Evolutionary conservation across 148 eudicot genomes (phyloP).

Genomic region (Nepenthes gracilis): DNA sequence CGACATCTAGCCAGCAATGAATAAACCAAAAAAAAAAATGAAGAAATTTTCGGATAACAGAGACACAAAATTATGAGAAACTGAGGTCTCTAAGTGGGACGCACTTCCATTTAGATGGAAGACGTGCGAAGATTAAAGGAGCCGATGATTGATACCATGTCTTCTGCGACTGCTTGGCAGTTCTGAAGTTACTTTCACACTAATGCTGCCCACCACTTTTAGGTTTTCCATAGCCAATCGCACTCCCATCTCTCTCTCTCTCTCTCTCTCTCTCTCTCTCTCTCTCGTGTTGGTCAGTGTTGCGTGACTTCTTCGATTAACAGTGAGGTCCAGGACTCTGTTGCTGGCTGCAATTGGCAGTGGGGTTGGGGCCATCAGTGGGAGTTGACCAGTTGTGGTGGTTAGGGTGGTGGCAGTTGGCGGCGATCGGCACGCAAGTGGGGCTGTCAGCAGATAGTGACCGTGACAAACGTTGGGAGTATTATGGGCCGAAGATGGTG

Average conservation of each 20-base stretch:
- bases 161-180: slow-evolving; percentile 61
- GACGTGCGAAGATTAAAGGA: slow-evolving; percentile 91
- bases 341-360: too few relatives aligned
- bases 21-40: background rate
- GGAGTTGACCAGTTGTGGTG: too few relatives aligned
- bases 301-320: too few relatives aligned
- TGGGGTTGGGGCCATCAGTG: too few relatives aligned
- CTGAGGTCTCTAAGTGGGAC: slow-evolving; percentile 60
- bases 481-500: too few relatives aligned
- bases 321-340: too few relatives aligned
- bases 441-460: too few relatives aligned
- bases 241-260: slow-evolving; percentile 4
- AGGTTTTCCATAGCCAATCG: slow-evolving; percentile 38
- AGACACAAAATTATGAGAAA: background rate
- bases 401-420: too few relatives aligned
- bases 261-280: background rate
- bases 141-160: slow-evolving; percentile 67
- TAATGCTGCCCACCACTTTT: slow-evolving; percentile 37
- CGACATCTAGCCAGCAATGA: slow-evolving; percentile 32
- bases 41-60: background rate
- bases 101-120: slow-evolving; percentile 87
- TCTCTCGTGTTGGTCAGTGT: too few relatives aligned
- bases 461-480: too few relatives aligned
- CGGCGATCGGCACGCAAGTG: too few relatives aligned
- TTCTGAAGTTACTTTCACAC: slow-evolving; percentile 58